Base-by-base conservation (phyloP, 257 asterid genomes). In the Lantana camara region DNA sequence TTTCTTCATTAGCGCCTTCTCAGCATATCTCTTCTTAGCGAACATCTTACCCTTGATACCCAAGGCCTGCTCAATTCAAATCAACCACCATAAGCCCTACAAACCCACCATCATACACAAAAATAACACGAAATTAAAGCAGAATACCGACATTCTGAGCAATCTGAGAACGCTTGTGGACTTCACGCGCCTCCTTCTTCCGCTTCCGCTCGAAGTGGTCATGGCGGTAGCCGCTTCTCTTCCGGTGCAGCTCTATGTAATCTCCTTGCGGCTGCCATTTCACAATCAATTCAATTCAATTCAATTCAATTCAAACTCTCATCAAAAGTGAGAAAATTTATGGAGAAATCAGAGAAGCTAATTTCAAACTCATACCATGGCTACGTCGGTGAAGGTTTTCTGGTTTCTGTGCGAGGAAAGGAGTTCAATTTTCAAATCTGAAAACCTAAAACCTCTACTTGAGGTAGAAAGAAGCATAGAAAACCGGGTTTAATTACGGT, bases 131-230 rank as follows among this genome's bases (percentile, higher is more conserved):
- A 20, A 67, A 13, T 12, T 10, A 71, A 69, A 48, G 23, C 27
- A 56, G 24, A 29, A 44, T 9, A 10, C 1, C 17, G 7, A 93
- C 98, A 69, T 76, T 81, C 68, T 91, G 97, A 27, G 96, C 96
- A 29, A 68, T 66, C 64, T 78, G 82, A 46, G 99, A 94, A 61
- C 77, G 90, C 83, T 79, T 84, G 78, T 94, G 97, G 80, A 83
- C 96, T 78, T 86, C 95, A 68, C 99, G 96, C 44, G 97, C 97
- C 73, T 90, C 85, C 95, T 82, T 90, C 97, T 90, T 94, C 48
- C 97, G 96, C 32, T 85, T 88, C 57, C 95, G 91, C 80, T 90
- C 97, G 71, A 82, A 81, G 78, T 87, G 88, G 73, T 93, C 97
- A 68, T 24, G 95, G 83, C 99, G 99, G 54, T 81, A 79, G 24